These are phyloP conservation scores for Hyaloscypha finlandica DNA, from an alignment of 495 filamentous ascomycete species.

Conservation along the genomic window DNA sequence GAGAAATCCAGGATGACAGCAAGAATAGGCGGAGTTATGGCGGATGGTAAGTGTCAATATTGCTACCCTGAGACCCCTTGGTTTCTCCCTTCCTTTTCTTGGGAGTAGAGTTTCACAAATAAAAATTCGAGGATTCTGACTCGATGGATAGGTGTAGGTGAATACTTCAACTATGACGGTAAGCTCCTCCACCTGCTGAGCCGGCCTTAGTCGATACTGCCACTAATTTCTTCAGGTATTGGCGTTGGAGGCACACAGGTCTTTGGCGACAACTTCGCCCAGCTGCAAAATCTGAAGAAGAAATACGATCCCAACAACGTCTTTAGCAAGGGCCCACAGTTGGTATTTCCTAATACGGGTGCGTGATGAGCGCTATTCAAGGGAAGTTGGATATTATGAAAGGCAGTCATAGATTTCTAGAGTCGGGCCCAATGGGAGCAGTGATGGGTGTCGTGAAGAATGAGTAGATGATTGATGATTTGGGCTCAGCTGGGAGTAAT, in stretches of 20 bases:
- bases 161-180: slow-evolving; percentile 39
- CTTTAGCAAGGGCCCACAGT: slow-evolving; percentile 36
- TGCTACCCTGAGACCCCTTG: too few species aligned
- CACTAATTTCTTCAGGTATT: slow-evolving; percentile 25
- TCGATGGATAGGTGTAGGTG: slow-evolving; percentile 28
- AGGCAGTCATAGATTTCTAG: too few species aligned
- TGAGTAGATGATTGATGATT: neutral
- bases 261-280: slow-evolving; percentile 49
- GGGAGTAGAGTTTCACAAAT: too few species aligned
- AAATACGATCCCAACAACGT: slow-evolving; percentile 58
- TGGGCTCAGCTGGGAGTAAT: neutral
- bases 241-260: slow-evolving; percentile 35
- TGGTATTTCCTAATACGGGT: neutral
- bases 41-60: too few species aligned
- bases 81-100: too few species aligned
- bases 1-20: neutral
- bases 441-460: too few species aligned
- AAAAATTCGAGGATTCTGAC: neutral
- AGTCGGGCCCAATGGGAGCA: too few species aligned
- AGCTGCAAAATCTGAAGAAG: slow-evolving; percentile 48
- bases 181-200: neutral
- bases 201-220: slow-evolving; percentile 13
- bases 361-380: too few species aligned
- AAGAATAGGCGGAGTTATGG: too few species aligned
- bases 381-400: too few species aligned